phyloP scores from a whole-genome alignment of 805 yeast genomes.

The Starmerella riodocensis region DNA sequence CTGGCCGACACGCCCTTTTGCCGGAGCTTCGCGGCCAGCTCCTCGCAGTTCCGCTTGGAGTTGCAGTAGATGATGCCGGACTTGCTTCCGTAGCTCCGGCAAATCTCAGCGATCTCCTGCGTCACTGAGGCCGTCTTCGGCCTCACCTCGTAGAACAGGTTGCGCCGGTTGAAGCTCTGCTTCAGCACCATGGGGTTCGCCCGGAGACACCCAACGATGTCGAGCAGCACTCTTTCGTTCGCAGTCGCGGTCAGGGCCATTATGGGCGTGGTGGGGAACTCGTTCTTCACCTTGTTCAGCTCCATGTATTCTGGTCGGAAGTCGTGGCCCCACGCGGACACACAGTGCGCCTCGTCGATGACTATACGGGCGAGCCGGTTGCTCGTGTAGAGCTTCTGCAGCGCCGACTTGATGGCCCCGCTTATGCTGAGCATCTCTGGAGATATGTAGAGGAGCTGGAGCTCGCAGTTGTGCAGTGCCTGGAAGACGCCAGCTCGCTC shows the following conservation, averaged over 20 bases:
- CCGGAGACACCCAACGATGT: constrained; percentile 66
- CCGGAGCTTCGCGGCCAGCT: constrained; percentile 48
- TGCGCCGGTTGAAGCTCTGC: constrained; percentile 86
- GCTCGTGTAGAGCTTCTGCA: constrained; percentile 42
- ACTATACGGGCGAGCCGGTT: constrained; percentile 67
- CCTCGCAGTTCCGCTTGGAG: constrained; percentile 79
- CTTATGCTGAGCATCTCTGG: constrained; percentile 90
- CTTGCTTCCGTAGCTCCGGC: constrained; percentile 36
- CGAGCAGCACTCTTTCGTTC: constrained; percentile 74
- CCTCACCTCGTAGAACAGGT: constrained; percentile 63
- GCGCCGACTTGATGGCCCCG: constrained; percentile 48
- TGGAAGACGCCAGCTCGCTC: constrained; percentile 53
- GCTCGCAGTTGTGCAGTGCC: constrained; percentile 47
- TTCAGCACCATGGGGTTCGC: constrained; percentile 49
- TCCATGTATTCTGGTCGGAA: constrained; percentile 91
- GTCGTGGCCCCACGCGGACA: constrained; percentile 98
- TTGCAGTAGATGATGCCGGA: constrained; percentile 92
- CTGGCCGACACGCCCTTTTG: constrained; percentile 48
- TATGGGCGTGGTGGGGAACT: constrained; percentile 70
- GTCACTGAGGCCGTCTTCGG: constrained; percentile 33
- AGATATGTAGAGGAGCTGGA: constrained; percentile 72
- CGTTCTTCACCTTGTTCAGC: constrained; percentile 53
- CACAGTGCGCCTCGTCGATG: constrained; percentile 97
- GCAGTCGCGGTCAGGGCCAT: constrained; percentile 98
- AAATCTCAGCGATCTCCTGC: constrained; percentile 15